Base-by-base conservation (phyloP, 306 rosid genomes). In the Rosa persica region DNA sequence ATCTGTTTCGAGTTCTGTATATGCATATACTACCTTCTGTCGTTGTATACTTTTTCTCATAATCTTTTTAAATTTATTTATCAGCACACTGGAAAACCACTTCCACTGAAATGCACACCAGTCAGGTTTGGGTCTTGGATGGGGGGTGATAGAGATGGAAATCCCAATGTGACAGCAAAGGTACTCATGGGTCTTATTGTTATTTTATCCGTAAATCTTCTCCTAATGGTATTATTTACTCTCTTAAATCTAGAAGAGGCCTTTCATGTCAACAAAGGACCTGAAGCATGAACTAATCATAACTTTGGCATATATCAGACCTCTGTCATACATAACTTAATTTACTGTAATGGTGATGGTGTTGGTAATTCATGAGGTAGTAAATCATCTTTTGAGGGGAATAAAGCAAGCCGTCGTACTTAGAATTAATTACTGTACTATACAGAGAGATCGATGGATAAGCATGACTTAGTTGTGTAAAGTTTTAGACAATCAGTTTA, bases 131-230 rank as follows among this genome's bases (percentile, higher is more conserved):
- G 98, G 72, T 90, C 98, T 77, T 92, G 98, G 98, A 94, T 94
- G 96, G 97, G 97, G 73, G 98, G 98, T 77, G 98, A 92, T 78
- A 88, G 98, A 86, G 98, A 94, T 88, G 98, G 98, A 80, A 94
- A 94, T 82, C 98, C 98, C 44, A 92, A 92, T 67, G 98, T 94
- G 52, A 94, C 98, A 20, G 90, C 98, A 25, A 90, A 92, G 93
- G 98, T 94, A 80, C n/a, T 34, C 78, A 78, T 58, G 30, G 70
- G 22, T 38, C 27, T 8, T 62, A 22, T 23, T 13, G 47, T 25
- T 76, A 51, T 12, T 22, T 40, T 11, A 65, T 64, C 22, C 46
- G 19, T 43, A 75, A 74, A 64, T 30, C 75, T 36, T 72, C 62
- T 71, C 52, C 44, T 25, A 17, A 64, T 20, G 34, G 76, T 76